phyloP scores from a whole-genome alignment of 495 filamentous ascomycete genomes.

The Podospora conica region DNA sequence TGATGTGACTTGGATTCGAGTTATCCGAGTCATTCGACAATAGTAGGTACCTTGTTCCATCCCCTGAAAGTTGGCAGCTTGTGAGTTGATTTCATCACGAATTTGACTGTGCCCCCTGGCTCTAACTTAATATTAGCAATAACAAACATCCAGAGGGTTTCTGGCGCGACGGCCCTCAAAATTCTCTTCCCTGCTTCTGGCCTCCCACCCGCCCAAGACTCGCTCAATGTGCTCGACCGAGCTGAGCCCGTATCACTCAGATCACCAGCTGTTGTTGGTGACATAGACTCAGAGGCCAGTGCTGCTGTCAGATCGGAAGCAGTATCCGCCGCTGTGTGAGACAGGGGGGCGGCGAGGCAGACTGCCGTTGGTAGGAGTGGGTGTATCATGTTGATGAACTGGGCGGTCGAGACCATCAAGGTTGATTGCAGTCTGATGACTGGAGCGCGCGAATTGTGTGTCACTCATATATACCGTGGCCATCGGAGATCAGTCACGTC shows the following conservation, averaged over 20 bases:
- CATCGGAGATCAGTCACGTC: neutral
- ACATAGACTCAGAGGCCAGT: neutral
- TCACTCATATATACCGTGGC: neutral
- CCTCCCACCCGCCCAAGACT: neutral
- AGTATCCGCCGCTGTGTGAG: neutral
- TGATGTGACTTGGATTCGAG: too few relatives aligned
- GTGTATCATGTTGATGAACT: neutral
- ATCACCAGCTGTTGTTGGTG: neutral
- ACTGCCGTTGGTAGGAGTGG: neutral
- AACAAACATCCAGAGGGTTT: too few relatives aligned
- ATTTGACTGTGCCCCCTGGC: too few relatives aligned
- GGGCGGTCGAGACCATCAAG: neutral
- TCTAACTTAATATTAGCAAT: too few relatives aligned
- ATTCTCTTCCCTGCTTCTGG: neutral
- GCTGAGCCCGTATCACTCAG: neutral
- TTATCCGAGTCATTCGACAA: too few relatives aligned
- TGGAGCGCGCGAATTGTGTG: neutral
- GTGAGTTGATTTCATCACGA: too few relatives aligned
- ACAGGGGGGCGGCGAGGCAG: neutral
- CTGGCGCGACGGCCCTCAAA: too few relatives aligned
- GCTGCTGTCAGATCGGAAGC: conserved; percentile 3
- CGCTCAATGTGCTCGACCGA: neutral
- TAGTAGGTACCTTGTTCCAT: too few relatives aligned
- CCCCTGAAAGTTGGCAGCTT: too few relatives aligned
- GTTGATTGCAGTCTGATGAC: neutral